Percentiles rank a stretch among this genome's conserved stretches.
Evolutionary conservation across 1,284 basidiomycete species (phyloP).

Genomic region (Cryptococcus sp.): DNA sequence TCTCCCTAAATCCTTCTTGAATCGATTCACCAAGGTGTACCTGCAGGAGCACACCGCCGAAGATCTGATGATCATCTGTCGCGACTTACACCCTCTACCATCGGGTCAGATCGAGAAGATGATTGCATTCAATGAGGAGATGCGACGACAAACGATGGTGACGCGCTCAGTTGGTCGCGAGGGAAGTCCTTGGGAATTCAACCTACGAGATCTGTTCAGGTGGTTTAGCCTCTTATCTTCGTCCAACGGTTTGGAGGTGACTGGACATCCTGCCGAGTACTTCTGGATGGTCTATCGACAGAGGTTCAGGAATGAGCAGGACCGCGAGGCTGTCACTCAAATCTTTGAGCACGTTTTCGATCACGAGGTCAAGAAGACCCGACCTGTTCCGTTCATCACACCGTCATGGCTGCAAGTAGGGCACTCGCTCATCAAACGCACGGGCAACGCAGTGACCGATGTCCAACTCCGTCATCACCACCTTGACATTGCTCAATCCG

Average conservation of each 20-base stretch:
- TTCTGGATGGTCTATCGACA: slow-evolving; percentile 76
- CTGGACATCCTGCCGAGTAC: slow-evolving; percentile 64
- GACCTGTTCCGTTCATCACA: slow-evolving; percentile 62
- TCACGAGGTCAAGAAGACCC: slow-evolving; percentile 41
- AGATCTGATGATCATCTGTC: slow-evolving; percentile 81
- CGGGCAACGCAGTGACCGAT: slow-evolving; percentile 50
- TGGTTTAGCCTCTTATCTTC: slow-evolving; percentile 65
- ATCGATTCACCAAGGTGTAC: slow-evolving; percentile 97
- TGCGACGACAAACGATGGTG: slow-evolving; percentile 71
- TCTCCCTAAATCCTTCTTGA: slow-evolving; percentile 94
- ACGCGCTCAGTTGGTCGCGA: slow-evolving; percentile 73
- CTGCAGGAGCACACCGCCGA: slow-evolving; percentile 79
- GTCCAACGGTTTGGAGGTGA: slow-evolving; percentile 62
- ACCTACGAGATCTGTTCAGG: slow-evolving; percentile 89
- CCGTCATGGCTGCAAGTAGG: slow-evolving; percentile 68
- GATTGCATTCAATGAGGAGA: slow-evolving; percentile 77
- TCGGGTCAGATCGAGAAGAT: slow-evolving; percentile 67
- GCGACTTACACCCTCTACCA: slow-evolving; percentile 69
- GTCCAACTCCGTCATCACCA: slow-evolving; percentile 66
- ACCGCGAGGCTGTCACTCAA: slow-evolving; percentile 63
- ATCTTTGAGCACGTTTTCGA: slow-evolving; percentile 69
- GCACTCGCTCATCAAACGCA: slow-evolving; percentile 61
- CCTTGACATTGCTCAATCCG: slow-evolving; percentile 70
- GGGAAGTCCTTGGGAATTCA: slow-evolving; percentile 98
- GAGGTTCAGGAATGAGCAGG: slow-evolving; percentile 75